A percentile compares a stretch with the other conserved stretches of the same genome.
phyloP scores from a whole-genome alignment of 108 stramenopile species.

The Craspedostauros australis region DNA sequence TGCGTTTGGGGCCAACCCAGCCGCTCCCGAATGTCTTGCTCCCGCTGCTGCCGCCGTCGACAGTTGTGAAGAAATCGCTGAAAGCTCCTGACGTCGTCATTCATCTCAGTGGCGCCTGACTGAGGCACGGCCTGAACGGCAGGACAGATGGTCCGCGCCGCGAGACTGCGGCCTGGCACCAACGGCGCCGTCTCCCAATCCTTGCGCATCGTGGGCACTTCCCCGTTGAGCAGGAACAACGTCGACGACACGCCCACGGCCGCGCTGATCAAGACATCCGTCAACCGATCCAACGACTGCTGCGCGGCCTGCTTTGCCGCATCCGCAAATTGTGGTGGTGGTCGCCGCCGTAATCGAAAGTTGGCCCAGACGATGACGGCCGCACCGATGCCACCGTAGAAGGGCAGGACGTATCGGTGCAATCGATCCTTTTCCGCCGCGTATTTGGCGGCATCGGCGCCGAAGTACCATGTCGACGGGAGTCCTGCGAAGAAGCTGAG shows the following conservation, averaged over 20 bases:
- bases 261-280: slow-evolving; percentile 16
- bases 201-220: neutral
- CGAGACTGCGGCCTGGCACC: slow-evolving; percentile 21
- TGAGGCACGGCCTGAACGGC: neutral
- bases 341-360: slow-evolving; percentile 12
- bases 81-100: slow-evolving; percentile 6
- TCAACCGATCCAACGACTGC: slow-evolving; percentile 5
- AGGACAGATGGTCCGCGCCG: slow-evolving; percentile 18
- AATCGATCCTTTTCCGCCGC: slow-evolving; percentile 9
- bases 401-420: slow-evolving; percentile 11
- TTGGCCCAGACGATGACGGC: slow-evolving; percentile 7
- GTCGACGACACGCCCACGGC: slow-evolving; percentile 14
- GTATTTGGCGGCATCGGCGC: too few relatives aligned
- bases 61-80: slow-evolving; percentile 7
- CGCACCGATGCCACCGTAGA: slow-evolving; percentile 6
- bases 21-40: slow-evolving; percentile 6
- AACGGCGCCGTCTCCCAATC: slow-evolving; percentile 23
- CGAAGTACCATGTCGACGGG: too few relatives aligned
- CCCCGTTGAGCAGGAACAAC: neutral
- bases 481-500: too few relatives aligned
- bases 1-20: neutral
- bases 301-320: neutral
- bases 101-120: neutral
- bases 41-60: slow-evolving; percentile 8
- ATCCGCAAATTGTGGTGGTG: neutral